Percentiles rank a stretch among this genome's conserved stretches.
These are phyloP conservation scores for Penicillium brevicompactum DNA, from an alignment of 2,329 filamentous ascomycete genomes.

Conservation along the genomic window DNA sequence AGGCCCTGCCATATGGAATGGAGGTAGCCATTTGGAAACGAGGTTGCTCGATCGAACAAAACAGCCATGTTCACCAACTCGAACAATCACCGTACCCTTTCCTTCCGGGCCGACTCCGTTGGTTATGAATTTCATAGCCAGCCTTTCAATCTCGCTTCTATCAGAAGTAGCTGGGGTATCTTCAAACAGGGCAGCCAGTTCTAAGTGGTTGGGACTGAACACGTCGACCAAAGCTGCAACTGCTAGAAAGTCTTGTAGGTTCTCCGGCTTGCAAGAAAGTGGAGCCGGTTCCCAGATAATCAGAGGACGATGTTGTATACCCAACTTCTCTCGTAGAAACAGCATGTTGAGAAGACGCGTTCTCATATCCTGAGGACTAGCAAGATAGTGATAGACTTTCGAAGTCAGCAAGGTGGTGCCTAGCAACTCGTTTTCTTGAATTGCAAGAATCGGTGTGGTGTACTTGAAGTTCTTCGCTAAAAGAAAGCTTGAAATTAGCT, in stretches of 20 bases:
- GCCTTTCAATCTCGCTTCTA: constrained; percentile 13
- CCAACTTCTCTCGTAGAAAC: constrained; percentile 14
- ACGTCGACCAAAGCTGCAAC: constrained; percentile 30
- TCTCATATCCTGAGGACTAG: constrained; percentile 16
- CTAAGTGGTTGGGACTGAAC: constrained; percentile 44
- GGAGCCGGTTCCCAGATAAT: constrained; percentile 32
- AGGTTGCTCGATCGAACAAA: constrained; percentile 18
- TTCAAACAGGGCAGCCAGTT: constrained; percentile 29
- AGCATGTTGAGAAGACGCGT: constrained; percentile 12
- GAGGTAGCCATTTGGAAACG: constrained; percentile 29
- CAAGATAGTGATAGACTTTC: constrained; percentile 23
- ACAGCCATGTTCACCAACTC: constrained; percentile 35
- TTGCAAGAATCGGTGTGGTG: constrained; percentile 21
- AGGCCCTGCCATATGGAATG: constrained; percentile 21
- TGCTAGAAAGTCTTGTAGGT: constrained; percentile 23
- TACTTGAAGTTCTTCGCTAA: constrained; percentile 27
- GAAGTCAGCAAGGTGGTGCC: constrained; percentile 10
- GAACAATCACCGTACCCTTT: constrained; percentile 27
- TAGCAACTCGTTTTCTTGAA: constrained; percentile 11
- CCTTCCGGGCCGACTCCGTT: constrained; percentile 18
- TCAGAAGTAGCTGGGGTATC: background rate
- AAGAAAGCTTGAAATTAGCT: background rate
- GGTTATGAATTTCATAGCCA: constrained; percentile 12
- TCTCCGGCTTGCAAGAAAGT: constrained; percentile 19
- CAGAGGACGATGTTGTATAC: constrained; percentile 13